Base-by-base conservation (phyloP, 2,329 filamentous ascomycete species). In the Aspergillus novoparasiticus region DNA sequence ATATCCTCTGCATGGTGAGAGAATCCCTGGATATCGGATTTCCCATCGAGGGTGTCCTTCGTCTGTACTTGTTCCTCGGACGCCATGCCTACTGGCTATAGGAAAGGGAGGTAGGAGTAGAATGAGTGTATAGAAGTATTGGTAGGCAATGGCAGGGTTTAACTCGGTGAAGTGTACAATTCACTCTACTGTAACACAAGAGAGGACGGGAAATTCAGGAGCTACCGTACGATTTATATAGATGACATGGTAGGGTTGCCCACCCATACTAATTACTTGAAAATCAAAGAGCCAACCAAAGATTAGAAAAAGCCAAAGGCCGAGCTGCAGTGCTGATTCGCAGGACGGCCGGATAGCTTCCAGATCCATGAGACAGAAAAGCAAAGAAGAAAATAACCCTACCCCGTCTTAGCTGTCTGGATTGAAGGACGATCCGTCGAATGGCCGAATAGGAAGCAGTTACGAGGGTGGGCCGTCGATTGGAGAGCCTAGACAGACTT, bases 1-100 rank as follows among this genome's bases (percentile, higher is more conserved):
- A 76, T 72, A 16, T 74, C 67, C 54, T 76, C 74, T 2, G 73
- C 71, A 72, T 78, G 75, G 58, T 77, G 73, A 28, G 72, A 68
- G 68, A 76, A 75, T 45, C 72, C 73, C 28, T 73, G 63, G 36
- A 71, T 51, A 12, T 63, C 57, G 16, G 57, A 50, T 6, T 54
- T 63, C 10, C 64, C 68, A 56, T 71, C 66, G 21, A 58, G 61
- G 8, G 65, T 66, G 30, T 69, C 61, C 57, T 72, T 72, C 4
- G 63, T 56, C 3, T 67, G 57, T 5, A 66, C 57, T n/a, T 55
- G 21, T 32, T 26, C 39, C 32, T 71, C 61, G 45, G 70, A 64
- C 50, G 66, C 63, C 72, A 73, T 75, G 45, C 21, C 51, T 56
- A 23, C 51, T 5, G 36, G 8, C 32, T n/a, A 30, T 19, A 28